phyloP scores from a whole-genome alignment of 2,329 filamentous ascomycete genomes.

The Acrodontium crateriforme region DNA sequence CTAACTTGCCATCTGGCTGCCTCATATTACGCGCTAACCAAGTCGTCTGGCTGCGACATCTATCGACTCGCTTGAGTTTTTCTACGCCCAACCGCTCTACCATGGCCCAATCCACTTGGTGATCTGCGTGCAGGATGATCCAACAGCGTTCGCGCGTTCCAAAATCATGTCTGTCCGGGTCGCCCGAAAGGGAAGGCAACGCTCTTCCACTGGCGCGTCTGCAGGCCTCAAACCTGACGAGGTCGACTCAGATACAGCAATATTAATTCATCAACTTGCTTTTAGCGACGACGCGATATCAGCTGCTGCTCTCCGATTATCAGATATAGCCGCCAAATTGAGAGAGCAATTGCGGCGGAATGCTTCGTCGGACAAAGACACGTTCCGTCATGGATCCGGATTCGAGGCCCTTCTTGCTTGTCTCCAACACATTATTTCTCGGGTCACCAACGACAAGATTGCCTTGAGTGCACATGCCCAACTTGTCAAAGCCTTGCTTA shows the following conservation, averaged over 20 bases:
- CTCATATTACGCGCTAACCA: too few species aligned
- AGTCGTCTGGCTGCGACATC: too few species aligned
- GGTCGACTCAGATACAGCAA: conserved; percentile 11
- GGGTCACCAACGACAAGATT: not conserved
- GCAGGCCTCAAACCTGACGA: conserved; percentile 16
- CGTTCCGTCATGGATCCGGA: conserved; percentile 18
- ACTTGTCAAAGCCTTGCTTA: conserved; percentile 7
- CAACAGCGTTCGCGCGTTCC: too few species aligned
- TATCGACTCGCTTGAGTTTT: too few species aligned
- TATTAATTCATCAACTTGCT: conserved; percentile 11
- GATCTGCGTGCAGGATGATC: too few species aligned
- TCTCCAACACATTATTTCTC: conserved; percentile 3
- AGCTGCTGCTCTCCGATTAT: conserved; percentile 1
- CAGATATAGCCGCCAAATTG: conserved; percentile 6
- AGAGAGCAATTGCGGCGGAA: too few species aligned
- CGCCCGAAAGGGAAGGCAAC: conserved; percentile 10
- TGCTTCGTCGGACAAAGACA: too few species aligned
- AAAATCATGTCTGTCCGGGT: conserved; percentile 14
- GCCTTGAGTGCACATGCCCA: conserved; percentile 1
- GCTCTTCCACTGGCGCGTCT: conserved; percentile 12
- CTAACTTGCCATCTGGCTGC: too few species aligned
- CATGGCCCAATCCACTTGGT: too few species aligned
- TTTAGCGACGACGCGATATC: conserved; percentile 6
- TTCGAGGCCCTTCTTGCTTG: conserved; percentile 16
- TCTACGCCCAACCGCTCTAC: too few species aligned